phyloP scores from a whole-genome alignment of 768 basidiomycete genomes.

The Gloeopeniophorella convolvens region DNA sequence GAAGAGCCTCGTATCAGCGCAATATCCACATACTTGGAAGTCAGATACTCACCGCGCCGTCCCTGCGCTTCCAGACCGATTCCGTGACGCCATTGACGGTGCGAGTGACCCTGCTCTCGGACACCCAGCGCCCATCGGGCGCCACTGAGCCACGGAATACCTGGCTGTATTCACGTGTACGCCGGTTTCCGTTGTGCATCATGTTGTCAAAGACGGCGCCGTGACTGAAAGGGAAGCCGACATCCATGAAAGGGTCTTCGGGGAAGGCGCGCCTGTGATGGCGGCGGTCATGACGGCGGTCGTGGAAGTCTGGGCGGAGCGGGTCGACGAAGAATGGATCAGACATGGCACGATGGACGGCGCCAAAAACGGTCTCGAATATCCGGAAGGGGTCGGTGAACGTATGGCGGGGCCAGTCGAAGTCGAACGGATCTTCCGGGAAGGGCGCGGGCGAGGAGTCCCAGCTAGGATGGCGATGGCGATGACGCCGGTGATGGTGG shows the following conservation, averaged over 20 bases:
- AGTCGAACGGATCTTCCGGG: constrained; percentile 19
- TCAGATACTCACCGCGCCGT: constrained; percentile 45
- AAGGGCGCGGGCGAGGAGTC: not conserved
- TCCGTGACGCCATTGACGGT: constrained; percentile 66
- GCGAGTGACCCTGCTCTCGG: constrained; percentile 50
- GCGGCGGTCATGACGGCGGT: not conserved
- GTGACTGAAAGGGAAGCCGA: constrained; percentile 9
- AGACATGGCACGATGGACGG: constrained; percentile 15
- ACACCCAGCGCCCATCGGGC: constrained; percentile 38
- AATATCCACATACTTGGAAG: constrained; percentile 1
- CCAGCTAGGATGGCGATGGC: constrained; percentile 7
- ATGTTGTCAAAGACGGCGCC: constrained; percentile 16
- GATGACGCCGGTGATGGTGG: constrained; percentile 3
- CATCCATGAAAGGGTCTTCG: constrained; percentile 10
- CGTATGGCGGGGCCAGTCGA: constrained; percentile 39
- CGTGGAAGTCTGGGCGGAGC: not conserved
- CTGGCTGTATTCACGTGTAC: constrained; percentile 23
- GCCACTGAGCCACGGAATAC: constrained; percentile 23
- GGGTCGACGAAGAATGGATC: constrained; percentile 33
- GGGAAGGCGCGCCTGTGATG: constrained; percentile 5
- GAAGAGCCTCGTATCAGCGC: constrained; percentile 17
- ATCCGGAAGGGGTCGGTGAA: constrained; percentile 72
- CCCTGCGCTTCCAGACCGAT: constrained; percentile 45
- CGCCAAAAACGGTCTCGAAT: constrained; percentile 65
- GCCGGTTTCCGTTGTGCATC: constrained; percentile 7